These are phyloP conservation scores for Xylaria longipes DNA, from an alignment of 495 filamentous ascomycete species.

Conservation along the genomic window DNA sequence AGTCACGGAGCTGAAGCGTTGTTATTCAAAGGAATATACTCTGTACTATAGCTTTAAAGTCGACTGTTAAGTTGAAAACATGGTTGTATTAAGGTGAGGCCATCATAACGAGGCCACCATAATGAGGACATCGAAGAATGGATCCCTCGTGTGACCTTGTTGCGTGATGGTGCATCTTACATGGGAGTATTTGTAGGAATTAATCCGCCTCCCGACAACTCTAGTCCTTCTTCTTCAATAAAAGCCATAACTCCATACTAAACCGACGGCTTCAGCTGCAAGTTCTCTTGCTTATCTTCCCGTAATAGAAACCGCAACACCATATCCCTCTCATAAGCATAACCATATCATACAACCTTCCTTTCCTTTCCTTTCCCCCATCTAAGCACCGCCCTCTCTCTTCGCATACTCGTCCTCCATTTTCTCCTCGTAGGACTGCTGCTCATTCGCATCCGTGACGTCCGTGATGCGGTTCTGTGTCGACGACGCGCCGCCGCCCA, in stretches of 20 bases:
- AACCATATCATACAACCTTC: neutral
- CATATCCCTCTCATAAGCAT: neutral
- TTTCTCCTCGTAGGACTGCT: slow-evolving; percentile 66
- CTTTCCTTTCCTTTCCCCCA: neutral
- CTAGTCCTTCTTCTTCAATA: neutral
- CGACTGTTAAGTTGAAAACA: neutral
- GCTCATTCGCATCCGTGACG: slow-evolving; percentile 37
- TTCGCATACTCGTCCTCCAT: slow-evolving; percentile 84
- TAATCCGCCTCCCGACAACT: neutral
- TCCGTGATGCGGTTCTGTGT: slow-evolving; percentile 31
- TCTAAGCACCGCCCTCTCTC: slow-evolving; percentile 70
- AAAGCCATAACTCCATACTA: neutral
- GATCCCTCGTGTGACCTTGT: neutral
- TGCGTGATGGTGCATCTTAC: neutral
- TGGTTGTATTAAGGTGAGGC: too few species aligned
- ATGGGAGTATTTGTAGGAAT: neutral
- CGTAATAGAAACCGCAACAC: neutral
- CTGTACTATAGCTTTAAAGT: neutral
- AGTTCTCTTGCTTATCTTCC: too few species aligned
- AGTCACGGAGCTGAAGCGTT: too few species aligned
- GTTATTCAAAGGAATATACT: too few species aligned
- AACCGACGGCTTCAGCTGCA: neutral
- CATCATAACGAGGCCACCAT: neutral
- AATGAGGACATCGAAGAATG: neutral
- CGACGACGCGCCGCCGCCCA: neutral